phyloP scores from a whole-genome alignment of 31 red algal genomes.

The Endocladia muricata region DNA sequence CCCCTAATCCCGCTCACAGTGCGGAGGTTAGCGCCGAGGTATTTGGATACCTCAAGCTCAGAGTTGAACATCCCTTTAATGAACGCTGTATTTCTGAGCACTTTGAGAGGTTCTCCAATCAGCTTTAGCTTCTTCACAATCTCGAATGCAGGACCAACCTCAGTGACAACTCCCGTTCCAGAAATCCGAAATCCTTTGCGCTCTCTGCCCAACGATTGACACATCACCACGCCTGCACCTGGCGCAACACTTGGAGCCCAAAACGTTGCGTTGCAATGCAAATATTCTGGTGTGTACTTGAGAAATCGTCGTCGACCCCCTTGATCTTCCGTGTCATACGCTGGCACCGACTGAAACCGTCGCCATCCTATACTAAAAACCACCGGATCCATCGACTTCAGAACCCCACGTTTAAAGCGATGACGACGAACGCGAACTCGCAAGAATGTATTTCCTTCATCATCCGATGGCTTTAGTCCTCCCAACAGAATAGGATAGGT shows the following conservation, averaged over 20 bases:
- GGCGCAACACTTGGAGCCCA: slow-evolving; percentile 80
- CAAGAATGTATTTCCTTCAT: slow-evolving; percentile 75
- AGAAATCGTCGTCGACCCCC: slow-evolving; percentile 81
- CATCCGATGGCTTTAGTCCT: slow-evolving; percentile 71
- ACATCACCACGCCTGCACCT: slow-evolving; percentile 86
- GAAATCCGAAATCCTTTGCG: slow-evolving; percentile 82
- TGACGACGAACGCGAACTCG: slow-evolving; percentile 84
- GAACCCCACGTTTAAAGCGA: slow-evolving; percentile 89
- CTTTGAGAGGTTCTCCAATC: slow-evolving; percentile 85
- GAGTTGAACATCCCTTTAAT: slow-evolving; percentile 99
- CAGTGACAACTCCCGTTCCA: slow-evolving; percentile 86
- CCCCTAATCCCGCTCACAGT: slow-evolving; percentile 96
- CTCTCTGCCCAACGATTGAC: slow-evolving; percentile 83
- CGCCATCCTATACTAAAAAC: slow-evolving; percentile 97
- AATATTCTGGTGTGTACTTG: slow-evolving; percentile 97
- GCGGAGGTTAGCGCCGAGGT: slow-evolving; percentile 88
- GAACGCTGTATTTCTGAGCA: slow-evolving; percentile 99
- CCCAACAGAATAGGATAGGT: slow-evolving; percentile 78
- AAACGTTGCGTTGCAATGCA: slow-evolving; percentile 97
- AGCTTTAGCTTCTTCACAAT: slow-evolving; percentile 99
- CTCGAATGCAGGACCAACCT: slow-evolving; percentile 68
- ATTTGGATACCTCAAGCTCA: slow-evolving; percentile 94
- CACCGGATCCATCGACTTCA: slow-evolving; percentile 96
- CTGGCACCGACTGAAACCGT: slow-evolving; percentile 88
- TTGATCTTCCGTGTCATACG: slow-evolving; percentile 87